Conservation (phyloP, 441 rosid species). For the Populus trichocarpa region DNA sequence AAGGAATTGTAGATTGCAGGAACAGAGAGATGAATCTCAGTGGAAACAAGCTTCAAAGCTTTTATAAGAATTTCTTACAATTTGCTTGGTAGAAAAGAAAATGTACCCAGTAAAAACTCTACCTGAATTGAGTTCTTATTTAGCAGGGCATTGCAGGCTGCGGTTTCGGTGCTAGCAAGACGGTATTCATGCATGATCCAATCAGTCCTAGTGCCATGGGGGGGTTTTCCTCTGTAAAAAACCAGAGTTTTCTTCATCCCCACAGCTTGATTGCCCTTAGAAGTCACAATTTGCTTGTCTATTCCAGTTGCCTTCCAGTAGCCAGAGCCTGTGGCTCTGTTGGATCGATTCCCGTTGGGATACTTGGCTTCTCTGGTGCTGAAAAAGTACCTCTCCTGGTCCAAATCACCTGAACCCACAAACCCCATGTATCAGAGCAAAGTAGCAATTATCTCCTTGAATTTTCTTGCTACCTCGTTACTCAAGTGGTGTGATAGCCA, state of each 20-base stretch:
- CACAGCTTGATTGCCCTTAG: conserved; percentile 56
- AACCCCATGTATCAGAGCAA: conserved; percentile 4
- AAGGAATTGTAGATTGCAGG: neutral
- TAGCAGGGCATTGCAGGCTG: conserved; percentile 26
- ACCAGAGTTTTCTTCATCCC: conserved; percentile 98
- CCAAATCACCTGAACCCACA: conserved; percentile 48
- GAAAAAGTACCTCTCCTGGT: conserved; percentile 92
- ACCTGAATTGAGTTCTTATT: conserved; percentile 24
- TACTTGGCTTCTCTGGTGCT: conserved; percentile 90
- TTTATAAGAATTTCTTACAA: neutral
- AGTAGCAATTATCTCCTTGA: neutral
- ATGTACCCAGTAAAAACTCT: neutral
- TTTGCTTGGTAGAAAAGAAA: neutral
- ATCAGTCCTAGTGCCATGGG: conserved; percentile 77
- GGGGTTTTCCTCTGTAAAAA: conserved; percentile 90
- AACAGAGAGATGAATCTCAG: neutral
- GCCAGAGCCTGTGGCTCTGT: conserved; percentile 53
- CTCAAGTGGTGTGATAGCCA: neutral
- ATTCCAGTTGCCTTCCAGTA: conserved; percentile 68
- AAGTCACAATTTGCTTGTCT: conserved; percentile 65
- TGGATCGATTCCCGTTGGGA: conserved; percentile 91
- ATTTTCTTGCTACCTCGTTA: neutral
- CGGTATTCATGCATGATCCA: conserved; percentile 99
- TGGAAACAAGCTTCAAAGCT: neutral
- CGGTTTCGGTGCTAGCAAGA: conserved; percentile 32